Evolutionary conservation across 2,329 filamentous ascomycete species (phyloP), one percentile per base, ranked within the genome.

Genomic region (Camillea tinctor): DNA sequence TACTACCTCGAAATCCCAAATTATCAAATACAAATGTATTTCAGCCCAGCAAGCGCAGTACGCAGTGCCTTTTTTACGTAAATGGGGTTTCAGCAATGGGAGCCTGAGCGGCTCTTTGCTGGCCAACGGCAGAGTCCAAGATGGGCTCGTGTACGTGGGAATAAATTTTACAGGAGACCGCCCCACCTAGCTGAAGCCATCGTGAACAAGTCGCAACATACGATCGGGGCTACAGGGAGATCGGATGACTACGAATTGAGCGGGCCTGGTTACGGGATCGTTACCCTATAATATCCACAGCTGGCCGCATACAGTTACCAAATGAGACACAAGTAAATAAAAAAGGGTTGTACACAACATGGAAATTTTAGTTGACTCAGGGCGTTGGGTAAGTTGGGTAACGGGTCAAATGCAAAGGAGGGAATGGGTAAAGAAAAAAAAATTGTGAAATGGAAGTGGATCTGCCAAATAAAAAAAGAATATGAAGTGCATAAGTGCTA

Each of bases 231-330:
- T 24, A 51, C 50, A 40, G 20, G 20, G 50, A 5, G 55, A 51
- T 50, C 48, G 19, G 19, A 19, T 4, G 55, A 52, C 58, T 55
- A 63, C 61, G 59, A 65, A 58, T 58, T 26, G 60, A 54, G 57
- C 50, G 64, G 66, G 53, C 44, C 54, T 50, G 50, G 60, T 71
- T 71, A 71, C 68, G 63, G 59, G 62, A 69, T 68, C 57, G 64
- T 71, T 71, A 71, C 69, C 66, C 61, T 67, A 71, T 71, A 58
- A 62, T 60, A 71, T 71, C 69, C 69, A 71, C 69, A 53, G 21
- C 54, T 22, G 52, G 26, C 55, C 58, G 52, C 58, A 49, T 64
- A 57, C 57, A 62, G 61, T 56, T 63, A 52, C 62, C 57, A 56
- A 57, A 59, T 64, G 11, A 2, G 57, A 59, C 57, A 64, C 60